phyloP scores from a whole-genome alignment of 495 filamentous ascomycete genomes.

The Aspergillus panamensis region DNA sequence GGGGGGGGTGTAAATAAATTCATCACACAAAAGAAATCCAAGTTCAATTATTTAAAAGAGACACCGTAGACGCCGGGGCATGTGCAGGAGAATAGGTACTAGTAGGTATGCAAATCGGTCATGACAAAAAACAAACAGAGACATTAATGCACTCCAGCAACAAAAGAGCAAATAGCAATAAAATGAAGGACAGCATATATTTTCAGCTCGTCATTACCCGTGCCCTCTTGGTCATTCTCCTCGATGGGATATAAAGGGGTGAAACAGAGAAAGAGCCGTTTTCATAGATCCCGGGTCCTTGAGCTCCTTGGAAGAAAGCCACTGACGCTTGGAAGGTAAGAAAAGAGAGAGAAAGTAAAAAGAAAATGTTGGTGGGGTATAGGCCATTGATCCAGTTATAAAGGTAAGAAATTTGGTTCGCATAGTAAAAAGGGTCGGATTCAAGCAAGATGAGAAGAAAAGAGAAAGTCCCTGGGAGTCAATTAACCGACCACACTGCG shows the following conservation, averaged over 20 bases:
- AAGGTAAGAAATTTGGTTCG: slow-evolving; percentile 8
- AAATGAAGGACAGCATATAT: slow-evolving; percentile 18
- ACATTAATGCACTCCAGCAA: slow-evolving; percentile 8
- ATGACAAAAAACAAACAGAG: slow-evolving; percentile 6
- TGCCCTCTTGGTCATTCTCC: slow-evolving; percentile 11
- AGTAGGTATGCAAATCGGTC: slow-evolving; percentile 14
- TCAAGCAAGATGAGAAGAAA: neutral
- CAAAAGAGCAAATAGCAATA: slow-evolving; percentile 16
- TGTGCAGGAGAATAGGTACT: slow-evolving; percentile 15
- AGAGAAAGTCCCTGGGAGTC: neutral
- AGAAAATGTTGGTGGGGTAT: slow-evolving; percentile 1
- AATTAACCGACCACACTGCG: slow-evolving; percentile 81
- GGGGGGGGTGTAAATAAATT: slow-evolving; percentile 5
- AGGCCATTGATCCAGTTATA: slow-evolving; percentile 10
- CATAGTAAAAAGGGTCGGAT: neutral
- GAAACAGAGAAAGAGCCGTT: neutral
- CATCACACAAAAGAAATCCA: slow-evolving; percentile 14
- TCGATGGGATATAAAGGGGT: slow-evolving; percentile 7
- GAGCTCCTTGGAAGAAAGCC: slow-evolving; percentile 9
- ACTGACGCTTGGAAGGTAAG: slow-evolving; percentile 10
- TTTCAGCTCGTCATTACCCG: slow-evolving; percentile 26
- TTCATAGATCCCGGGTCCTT: neutral
- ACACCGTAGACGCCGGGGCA: slow-evolving; percentile 28
- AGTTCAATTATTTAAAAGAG: slow-evolving; percentile 13
- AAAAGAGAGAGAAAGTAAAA: slow-evolving; percentile 14